Base-by-base conservation (phyloP, 2,329 filamentous ascomycete species). In the Fusarium caatingaense region DNA sequence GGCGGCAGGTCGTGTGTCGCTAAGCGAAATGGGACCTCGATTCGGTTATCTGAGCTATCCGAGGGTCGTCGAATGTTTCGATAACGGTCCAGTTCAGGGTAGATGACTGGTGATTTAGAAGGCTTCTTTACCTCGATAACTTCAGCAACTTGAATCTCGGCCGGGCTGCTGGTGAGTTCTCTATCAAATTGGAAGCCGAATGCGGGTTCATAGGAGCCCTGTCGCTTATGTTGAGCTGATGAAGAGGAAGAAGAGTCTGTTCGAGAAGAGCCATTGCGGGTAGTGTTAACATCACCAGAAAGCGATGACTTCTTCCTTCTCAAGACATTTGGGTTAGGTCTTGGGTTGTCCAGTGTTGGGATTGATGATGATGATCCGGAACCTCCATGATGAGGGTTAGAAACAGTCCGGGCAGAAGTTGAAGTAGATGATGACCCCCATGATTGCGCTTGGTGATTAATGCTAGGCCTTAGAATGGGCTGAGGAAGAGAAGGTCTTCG, bases 1-100 rank as follows among this genome's bases (percentile, higher is more conserved):
- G 89, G 88, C n/a, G 89, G 88, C 8, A 91, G 82, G 71, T 91
- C 86, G 56, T 91, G 87, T 5, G 89, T 91, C 30, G 88, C 83
- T 23, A 91, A 78, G 42, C 85, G 86, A 69, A 87, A 87, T 6
- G 86, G 86, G 20, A 86, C 75, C 48, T 87, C 86, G 44, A 82
- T 76, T 32, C 69, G 79, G 67, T 54, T 76, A 76, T 71, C 79
- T 68, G 69, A 73, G n/a, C 77, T 74, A n/a, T 75, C 72, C 15
- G 76, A 74, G 1, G 80, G 81, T 8, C 80, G 80, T 53, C 81
- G 78, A 51, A 84, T 76, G 57, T 84, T 80, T 68, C 87, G 82
- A 73, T 91, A 91, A 32, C 88, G 84, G 75, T 91, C 88, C 20
- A 91, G 77, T 69, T 91, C 88, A 3, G 88, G 88, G 67, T 87